Evolutionary conservation across 1,284 basidiomycete species (phyloP).

Genomic region (Vanrija sp.): DNA sequence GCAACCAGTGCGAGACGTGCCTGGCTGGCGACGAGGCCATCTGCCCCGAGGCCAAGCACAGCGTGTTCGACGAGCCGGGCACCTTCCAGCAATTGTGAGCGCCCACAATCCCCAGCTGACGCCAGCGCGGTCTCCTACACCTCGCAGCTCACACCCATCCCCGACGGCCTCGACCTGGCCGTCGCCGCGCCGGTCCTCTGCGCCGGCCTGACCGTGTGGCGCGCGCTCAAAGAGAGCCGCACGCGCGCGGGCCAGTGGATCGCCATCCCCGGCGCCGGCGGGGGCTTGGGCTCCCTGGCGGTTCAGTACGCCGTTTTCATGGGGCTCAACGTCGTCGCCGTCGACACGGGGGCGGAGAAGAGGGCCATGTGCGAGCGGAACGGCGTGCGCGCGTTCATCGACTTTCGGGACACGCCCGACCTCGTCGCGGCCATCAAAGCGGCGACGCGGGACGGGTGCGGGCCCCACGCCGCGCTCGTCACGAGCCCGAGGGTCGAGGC

Average conservation of each 20-base stretch:
- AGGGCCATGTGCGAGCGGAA: constrained; percentile 62
- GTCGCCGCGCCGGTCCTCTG: constrained; percentile 79
- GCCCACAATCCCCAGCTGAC: neutral
- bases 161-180: constrained; percentile 59
- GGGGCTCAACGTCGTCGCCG: constrained; percentile 72
- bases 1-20: constrained; percentile 68
- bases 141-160: constrained; percentile 68
- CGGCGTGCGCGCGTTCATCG: constrained; percentile 73
- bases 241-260: constrained; percentile 70
- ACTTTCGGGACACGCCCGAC: constrained; percentile 57
- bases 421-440: constrained; percentile 49
- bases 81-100: constrained; percentile 13
- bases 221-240: constrained; percentile 70
- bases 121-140: constrained; percentile 51
- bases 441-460: constrained; percentile 60
- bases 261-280: constrained; percentile 56
- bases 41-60: constrained; percentile 59
- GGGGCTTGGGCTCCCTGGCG: constrained; percentile 54
- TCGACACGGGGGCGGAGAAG: constrained; percentile 71
- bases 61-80: constrained; percentile 60
- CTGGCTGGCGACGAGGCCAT: constrained; percentile 59
- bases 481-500: constrained; percentile 47
- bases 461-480: constrained; percentile 69
- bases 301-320: constrained; percentile 69
- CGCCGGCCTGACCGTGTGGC: constrained; percentile 60